phyloP scores from a whole-genome alignment of 805 yeast genomes.

The Candida jianshihensis region DNA sequence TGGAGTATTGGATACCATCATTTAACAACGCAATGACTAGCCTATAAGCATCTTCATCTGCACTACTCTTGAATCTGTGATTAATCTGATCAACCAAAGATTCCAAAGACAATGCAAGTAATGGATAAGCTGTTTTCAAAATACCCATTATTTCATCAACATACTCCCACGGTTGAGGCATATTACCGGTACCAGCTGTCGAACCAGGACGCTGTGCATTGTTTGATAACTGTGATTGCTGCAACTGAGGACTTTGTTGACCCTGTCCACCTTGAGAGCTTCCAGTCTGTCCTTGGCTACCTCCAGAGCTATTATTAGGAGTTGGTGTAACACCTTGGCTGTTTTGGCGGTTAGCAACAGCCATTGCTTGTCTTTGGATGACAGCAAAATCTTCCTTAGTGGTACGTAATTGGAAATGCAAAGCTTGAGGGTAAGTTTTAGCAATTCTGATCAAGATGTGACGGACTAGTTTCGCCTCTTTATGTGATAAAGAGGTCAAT shows the following conservation, averaged over 20 bases:
- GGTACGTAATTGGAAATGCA: slow-evolving; percentile 92
- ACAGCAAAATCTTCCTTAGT: slow-evolving; percentile 91
- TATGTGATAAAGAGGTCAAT: slow-evolving; percentile 80
- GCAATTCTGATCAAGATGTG: slow-evolving; percentile 88
- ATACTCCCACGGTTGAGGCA: slow-evolving; percentile 88
- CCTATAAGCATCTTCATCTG: slow-evolving; percentile 95
- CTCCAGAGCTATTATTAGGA: slow-evolving; percentile 3
- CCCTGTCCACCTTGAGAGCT: slow-evolving; percentile 7
- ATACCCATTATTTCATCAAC: slow-evolving; percentile 91
- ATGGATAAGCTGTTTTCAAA: slow-evolving; percentile 92
- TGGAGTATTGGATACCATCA: slow-evolving; percentile 88
- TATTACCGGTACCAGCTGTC: slow-evolving; percentile 13
- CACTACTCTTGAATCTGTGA: slow-evolving; percentile 86
- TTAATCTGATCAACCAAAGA: slow-evolving; percentile 93
- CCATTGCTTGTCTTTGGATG: slow-evolving; percentile 68
- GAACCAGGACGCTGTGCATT: slow-evolving; percentile 1
- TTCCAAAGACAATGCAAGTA: slow-evolving; percentile 86
- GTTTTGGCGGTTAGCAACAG: slow-evolving; percentile 33
- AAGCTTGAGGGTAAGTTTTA: slow-evolving; percentile 93
- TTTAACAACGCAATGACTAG: slow-evolving; percentile 85
- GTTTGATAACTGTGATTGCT: slow-evolving; percentile 1
- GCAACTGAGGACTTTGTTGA: slow-evolving; percentile 5
- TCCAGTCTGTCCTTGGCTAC: slow-evolving; percentile 2
- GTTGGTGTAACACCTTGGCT: slow-evolving; percentile 5
- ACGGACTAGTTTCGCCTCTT: slow-evolving; percentile 84